Percentiles rank a stretch among this genome's conserved stretches.
Evolutionary conservation across 352 stramenopile genomes (phyloP).

Genomic region (Hyaloperonospora brassicae): DNA sequence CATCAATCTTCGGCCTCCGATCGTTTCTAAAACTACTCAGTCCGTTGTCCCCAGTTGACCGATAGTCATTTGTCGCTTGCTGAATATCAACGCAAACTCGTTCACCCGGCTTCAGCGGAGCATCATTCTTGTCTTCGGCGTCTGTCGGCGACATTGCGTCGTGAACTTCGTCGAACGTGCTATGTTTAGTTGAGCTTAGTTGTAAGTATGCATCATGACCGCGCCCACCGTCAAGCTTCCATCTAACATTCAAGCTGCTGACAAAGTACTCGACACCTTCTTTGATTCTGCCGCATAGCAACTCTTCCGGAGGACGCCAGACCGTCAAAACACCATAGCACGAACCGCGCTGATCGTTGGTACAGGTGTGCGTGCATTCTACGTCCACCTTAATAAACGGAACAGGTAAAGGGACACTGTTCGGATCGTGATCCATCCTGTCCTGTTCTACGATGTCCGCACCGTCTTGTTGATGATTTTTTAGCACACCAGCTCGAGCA

Average conservation of each 20-base stretch:
- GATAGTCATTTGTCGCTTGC: conserved; percentile 23
- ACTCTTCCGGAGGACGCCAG: conserved; percentile 54
- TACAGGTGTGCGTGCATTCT: conserved; percentile 37
- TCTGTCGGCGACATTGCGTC: conserved; percentile 5
- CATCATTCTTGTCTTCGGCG: conserved; percentile 3
- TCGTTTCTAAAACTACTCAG: conserved; percentile 21
- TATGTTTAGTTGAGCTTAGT: conserved; percentile 61
- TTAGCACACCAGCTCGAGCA: conserved; percentile 8
- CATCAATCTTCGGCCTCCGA: conserved; percentile 28
- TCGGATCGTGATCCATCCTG: conserved; percentile 11
- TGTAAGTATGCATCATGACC: conserved; percentile 38
- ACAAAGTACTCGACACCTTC: conserved; percentile 55
- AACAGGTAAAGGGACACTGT: conserved; percentile 31
- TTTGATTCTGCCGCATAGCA: conserved; percentile 31
- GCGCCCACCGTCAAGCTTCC: conserved; percentile 42
- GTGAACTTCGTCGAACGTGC: conserved; percentile 28
- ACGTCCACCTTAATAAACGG: conserved; percentile 69
- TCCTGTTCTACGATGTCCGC: conserved; percentile 8
- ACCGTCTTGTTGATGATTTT: conserved; percentile 14
- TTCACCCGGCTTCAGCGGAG: not conserved
- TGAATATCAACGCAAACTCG: conserved; percentile 22
- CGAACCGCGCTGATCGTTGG: conserved; percentile 12
- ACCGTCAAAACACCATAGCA: conserved; percentile 46
- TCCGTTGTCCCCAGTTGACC: conserved; percentile 15
- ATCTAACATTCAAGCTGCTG: conserved; percentile 54